Base-by-base conservation (phyloP, 257 asterid genomes). In the Salvia miltiorrhiza region DNA sequence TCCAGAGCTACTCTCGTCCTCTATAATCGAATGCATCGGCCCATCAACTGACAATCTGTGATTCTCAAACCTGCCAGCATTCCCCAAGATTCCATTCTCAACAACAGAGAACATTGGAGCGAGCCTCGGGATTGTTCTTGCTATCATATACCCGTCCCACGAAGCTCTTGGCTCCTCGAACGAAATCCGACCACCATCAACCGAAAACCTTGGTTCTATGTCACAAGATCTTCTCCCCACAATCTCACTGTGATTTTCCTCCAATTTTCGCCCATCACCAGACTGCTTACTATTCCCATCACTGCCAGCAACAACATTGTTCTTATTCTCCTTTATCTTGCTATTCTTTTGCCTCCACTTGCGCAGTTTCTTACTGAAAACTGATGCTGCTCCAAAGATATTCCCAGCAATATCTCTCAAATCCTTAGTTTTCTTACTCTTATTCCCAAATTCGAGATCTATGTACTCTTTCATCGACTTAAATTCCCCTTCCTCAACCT, bases 131-230 rank as follows among this genome's bases (percentile, higher is more conserved):
- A 88, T 93, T 30, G 95, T 82, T 78, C 92, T 87, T 7, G 97
- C 96, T 9, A 90, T 86, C 94, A 88, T 78, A 73, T 90, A 93
- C 8, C 99, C 99, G 83, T 93, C 99, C 97, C 97, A 93, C 12
- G 99, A 93, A 70, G 97, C 96, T 70, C 99, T 80, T 0, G 96
- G 96, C 83, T 93, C 95, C 74, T 93, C 97, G 48, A 88, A 75
- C 35, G 95, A 83, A 56, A 84, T 78, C 73, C 82, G 75, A 10
- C 90, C 84, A 5, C 73, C 89, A 72, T 92, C 98, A 14, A 83
- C 84, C 1, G 93, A 88, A 75, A 85, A 74, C 69, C 90, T 77
- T 0, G 92, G 87, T 14, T 86, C 96, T 2, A 71, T 73, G 53
- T 90, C 96, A 17, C 96, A 87, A 39, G 98, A 88, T 77, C 89